A percentile compares a stretch with the other conserved stretches of the same genome.
Conservation (phyloP, 345 rosid species). For the Salix exigua region DNA sequence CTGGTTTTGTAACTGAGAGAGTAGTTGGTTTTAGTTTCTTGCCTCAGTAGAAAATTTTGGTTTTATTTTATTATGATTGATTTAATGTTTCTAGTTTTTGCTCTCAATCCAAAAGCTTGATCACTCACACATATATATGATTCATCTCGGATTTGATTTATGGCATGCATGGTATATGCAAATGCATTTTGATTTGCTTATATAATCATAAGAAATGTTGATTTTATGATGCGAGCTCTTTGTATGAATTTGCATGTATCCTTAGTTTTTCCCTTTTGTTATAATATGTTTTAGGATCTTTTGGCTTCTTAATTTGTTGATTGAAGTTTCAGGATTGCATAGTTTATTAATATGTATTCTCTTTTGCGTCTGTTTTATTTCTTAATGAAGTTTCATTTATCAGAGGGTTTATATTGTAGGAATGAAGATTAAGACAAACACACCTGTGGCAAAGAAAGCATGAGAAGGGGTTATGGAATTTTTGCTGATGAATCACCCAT, state of each 20-base stretch:
- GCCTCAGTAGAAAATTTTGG: not conserved
- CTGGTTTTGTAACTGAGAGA: not conserved
- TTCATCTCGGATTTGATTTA: not conserved
- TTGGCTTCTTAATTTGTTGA: not conserved
- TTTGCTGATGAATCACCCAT: slow-evolving; percentile 91
- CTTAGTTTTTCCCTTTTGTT: not conserved
- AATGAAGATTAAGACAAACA: slow-evolving; percentile 97
- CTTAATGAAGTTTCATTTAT: slow-evolving; percentile 7
- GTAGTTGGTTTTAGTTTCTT: not conserved
- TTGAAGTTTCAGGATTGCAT: not conserved
- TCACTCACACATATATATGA: not conserved
- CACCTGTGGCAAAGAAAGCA: slow-evolving; percentile 94
- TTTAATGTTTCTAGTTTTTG: not conserved
- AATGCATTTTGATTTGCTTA: not conserved
- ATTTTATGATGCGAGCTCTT: not conserved
- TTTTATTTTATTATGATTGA: not conserved
- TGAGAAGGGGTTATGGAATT: slow-evolving; percentile 99
- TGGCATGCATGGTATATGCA: not conserved
- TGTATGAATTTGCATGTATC: not conserved
- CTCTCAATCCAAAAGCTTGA: not conserved
- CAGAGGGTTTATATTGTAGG: slow-evolving; percentile 39
- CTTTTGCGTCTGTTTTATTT: not conserved
- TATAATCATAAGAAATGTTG: not conserved
- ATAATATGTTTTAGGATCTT: not conserved
- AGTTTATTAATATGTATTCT: not conserved